Percentiles rank a stretch among this genome's conserved stretches.
Conservation (phyloP, 2,329 filamentous ascomycete genomes). For the Fusarium longipes region DNA sequence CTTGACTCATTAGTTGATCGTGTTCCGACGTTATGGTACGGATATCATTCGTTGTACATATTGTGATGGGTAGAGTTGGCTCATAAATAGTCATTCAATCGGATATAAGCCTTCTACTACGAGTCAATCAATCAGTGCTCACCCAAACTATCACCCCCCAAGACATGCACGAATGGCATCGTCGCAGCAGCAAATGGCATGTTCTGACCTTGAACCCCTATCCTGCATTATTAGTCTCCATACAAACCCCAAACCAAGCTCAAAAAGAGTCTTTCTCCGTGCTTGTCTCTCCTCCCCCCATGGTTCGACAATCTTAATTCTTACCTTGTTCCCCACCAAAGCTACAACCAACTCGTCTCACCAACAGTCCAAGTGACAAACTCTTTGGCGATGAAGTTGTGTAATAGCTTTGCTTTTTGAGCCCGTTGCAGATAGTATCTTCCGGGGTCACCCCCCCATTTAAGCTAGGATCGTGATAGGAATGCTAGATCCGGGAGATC, state of each 20-base stretch:
- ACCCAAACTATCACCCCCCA: background rate
- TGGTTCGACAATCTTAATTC: conserved; percentile 42
- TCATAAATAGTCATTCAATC: background rate
- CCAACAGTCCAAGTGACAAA: conserved; percentile 20
- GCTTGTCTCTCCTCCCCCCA: conserved; percentile 27
- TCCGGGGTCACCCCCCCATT: background rate
- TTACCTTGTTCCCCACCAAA: background rate
- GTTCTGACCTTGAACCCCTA: background rate
- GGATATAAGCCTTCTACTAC: conserved; percentile 4
- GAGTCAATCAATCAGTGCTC: background rate
- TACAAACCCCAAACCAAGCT: background rate
- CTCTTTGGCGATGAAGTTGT: conserved; percentile 28
- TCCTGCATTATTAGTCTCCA: background rate
- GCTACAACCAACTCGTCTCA: conserved; percentile 8
- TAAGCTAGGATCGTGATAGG: conserved; percentile 21
- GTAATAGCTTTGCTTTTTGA: conserved; percentile 28
- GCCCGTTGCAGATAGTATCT: background rate
- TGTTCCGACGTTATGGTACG: background rate
- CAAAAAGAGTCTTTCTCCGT: conserved; percentile 13
- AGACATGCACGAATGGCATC: background rate
- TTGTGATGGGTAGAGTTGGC: background rate
- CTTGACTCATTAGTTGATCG: conserved; percentile 11
- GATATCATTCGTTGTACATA: background rate
- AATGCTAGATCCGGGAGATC: conserved; percentile 32
- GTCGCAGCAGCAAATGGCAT: conserved; percentile 7